phyloP scores from a whole-genome alignment of 345 rosid species.

The Citrus maxima region DNA sequence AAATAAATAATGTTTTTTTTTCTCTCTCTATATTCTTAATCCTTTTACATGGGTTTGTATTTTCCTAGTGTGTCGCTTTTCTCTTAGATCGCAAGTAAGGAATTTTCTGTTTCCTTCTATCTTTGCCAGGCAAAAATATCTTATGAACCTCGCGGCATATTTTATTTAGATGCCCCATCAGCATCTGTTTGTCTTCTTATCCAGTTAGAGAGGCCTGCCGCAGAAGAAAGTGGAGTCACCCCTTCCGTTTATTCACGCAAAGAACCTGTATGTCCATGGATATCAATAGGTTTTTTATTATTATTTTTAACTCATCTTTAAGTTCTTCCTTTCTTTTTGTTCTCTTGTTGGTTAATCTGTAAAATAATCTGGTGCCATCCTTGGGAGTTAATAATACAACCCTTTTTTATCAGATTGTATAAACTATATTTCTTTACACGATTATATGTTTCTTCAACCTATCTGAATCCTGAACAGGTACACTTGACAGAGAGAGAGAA shows the following conservation, averaged over 20 bases:
- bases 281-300: not conserved
- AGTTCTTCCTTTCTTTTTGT: conserved; percentile 2
- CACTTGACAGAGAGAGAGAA: conserved; percentile 91
- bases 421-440: conserved; percentile 8
- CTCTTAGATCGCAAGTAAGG: not conserved
- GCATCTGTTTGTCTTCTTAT: conserved; percentile 83
- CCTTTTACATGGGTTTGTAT: not conserved
- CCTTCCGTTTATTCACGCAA: conserved; percentile 98
- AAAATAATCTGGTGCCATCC: not conserved
- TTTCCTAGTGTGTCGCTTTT: not conserved
- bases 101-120: conserved; percentile 12
- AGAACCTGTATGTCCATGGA: conserved; percentile 76
- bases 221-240: conserved; percentile 91
- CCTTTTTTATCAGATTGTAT: conserved; percentile 1
- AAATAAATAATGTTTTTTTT: not conserved
- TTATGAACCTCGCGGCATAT: conserved; percentile 70
- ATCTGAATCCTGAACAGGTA: conserved; percentile 49
- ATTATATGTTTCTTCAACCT: conserved; percentile 11
- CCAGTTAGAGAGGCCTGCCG: conserved; percentile 90
- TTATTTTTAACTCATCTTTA: not conserved
- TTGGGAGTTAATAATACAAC: not conserved
- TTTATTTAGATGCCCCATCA: conserved; percentile 91
- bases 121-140: conserved; percentile 55
- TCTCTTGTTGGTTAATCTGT: conserved; percentile 8
- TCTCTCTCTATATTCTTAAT: not conserved